Evolutionary conservation across 352 stramenopile genomes (phyloP).

Genomic region (Pythium plurisporium): DNA sequence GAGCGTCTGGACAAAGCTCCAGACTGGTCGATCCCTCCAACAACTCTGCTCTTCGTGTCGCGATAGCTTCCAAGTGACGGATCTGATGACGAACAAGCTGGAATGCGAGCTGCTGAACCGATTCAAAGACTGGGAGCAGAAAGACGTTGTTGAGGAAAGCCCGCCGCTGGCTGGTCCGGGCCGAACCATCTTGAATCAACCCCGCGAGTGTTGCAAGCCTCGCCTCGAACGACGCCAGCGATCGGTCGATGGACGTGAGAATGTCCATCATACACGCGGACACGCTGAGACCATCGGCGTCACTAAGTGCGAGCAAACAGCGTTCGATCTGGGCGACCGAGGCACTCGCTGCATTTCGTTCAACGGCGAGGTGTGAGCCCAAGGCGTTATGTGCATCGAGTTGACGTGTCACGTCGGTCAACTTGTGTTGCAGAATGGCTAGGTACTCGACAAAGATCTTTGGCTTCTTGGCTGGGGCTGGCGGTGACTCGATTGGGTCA

Average conservation of each 20-base stretch:
- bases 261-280: conserved; percentile 61
- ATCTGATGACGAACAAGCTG: conserved; percentile 49
- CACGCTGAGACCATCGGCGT: conserved; percentile 55
- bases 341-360: not conserved
- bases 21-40: not conserved
- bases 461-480: not conserved
- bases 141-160: conserved; percentile 49
- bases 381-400: not conserved
- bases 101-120: conserved; percentile 36
- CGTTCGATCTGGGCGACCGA: not conserved
- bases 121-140: conserved; percentile 45
- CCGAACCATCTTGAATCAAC: conserved; percentile 34
- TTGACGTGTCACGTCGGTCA: not conserved
- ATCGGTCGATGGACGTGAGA: conserved; percentile 36
- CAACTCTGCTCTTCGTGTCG: not conserved
- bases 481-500: not conserved
- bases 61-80: conserved; percentile 30
- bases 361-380: not conserved
- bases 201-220: conserved; percentile 30
- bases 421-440: not conserved
- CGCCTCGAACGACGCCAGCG: conserved; percentile 27
- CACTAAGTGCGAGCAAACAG: conserved; percentile 38
- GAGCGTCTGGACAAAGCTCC: not conserved
- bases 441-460: conserved; percentile 12
- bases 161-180: conserved; percentile 56